Evolutionary conservation across 2,329 filamentous ascomycete genomes (phyloP).

Genomic region (Stagonosporopsis rhizophila): DNA sequence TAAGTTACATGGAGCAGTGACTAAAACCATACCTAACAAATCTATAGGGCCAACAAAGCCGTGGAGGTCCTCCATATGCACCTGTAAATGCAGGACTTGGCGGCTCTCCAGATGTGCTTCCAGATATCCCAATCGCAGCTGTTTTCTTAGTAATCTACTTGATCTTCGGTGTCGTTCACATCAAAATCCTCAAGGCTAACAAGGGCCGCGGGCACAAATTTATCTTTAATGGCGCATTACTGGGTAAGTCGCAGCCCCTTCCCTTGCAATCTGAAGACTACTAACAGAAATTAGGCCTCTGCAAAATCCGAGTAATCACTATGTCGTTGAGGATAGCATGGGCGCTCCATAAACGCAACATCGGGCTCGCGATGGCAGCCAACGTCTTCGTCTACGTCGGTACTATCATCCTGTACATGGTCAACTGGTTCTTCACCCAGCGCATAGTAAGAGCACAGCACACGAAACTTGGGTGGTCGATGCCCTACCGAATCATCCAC

Average conservation of each 20-base stretch:
- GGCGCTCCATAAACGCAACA: slow-evolving; percentile 47
- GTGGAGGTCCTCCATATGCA: slow-evolving; percentile 39
- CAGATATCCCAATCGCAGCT: slow-evolving; percentile 52
- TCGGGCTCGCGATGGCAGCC: slow-evolving; percentile 64
- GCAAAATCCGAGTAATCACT: slow-evolving; percentile 53
- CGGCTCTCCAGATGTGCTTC: slow-evolving; percentile 36
- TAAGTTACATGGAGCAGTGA: slow-evolving; percentile 7
- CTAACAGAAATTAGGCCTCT: slow-evolving; percentile 49
- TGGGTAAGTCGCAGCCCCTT: slow-evolving; percentile 44
- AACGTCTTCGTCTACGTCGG: slow-evolving; percentile 76
- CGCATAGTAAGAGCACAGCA: slow-evolving; percentile 77
- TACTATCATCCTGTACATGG: slow-evolving; percentile 76
- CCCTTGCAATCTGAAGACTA: too few species aligned
- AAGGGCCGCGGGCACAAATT: slow-evolving; percentile 53
- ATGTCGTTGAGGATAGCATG: slow-evolving; percentile 52
- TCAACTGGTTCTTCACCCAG: slow-evolving; percentile 81
- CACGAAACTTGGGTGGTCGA: slow-evolving; percentile 73
- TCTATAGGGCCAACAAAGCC: slow-evolving; percentile 18
- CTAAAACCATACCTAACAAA: slow-evolving; percentile 9
- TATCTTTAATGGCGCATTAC: slow-evolving; percentile 51
- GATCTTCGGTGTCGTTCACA: slow-evolving; percentile 49
- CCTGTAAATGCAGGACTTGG: slow-evolving; percentile 38
- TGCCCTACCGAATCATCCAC: slow-evolving; percentile 57
- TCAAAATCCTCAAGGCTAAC: slow-evolving; percentile 52
- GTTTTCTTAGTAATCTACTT: slow-evolving; percentile 54